Base-by-base conservation (phyloP, 2,329 filamentous ascomycete species). In the Moelleriella libera region DNA sequence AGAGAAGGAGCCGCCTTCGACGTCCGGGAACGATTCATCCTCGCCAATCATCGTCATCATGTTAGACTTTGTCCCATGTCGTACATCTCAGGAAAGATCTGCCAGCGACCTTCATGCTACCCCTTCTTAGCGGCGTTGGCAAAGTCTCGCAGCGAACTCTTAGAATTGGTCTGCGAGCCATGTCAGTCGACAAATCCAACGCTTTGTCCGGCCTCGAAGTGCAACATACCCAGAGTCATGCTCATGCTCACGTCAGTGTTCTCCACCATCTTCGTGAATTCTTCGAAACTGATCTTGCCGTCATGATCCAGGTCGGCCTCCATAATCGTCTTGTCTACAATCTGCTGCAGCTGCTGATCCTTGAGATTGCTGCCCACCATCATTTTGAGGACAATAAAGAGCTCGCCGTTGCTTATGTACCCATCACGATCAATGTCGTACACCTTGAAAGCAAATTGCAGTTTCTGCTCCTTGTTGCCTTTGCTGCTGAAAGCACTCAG, bases 291-390 rank as follows among this genome's bases (percentile, higher is more conserved):
- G 66, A 98, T 97, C 76, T 94, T 94, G 60, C 92, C 92, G 65
- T 98, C 92, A 51, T 82, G 82, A 68, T 98, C 92, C 57, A 89
- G 76, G 67, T 98, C 92, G 45, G 92, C 92, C 72, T 98, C 92
- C 92, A 97, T 97, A 65, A 98, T 97, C 50, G 92, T 98, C 80
- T 98, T 98, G 73, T 98, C 92, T 57, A 98, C 92, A 64, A 98
- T 98, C 79, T 90, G 92, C 72, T 98, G 92, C 64, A 98, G 71
- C 71, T 98, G 92, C 69, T 96, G 88, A 66, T 98, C 92, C 76
- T 98, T 98, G 61, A 98, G 72, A 68, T 98, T 98, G 72, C 86
- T 96, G 50, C 92, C 92, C 46, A 98, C 92, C 92, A 98, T 98
- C 92, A 98, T 98, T 84, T 98, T 98, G 60, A 98, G 76, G 61